These are phyloP conservation scores for Zalerion maritima DNA, from an alignment of 495 filamentous ascomycete genomes.

Conservation along the genomic window DNA sequence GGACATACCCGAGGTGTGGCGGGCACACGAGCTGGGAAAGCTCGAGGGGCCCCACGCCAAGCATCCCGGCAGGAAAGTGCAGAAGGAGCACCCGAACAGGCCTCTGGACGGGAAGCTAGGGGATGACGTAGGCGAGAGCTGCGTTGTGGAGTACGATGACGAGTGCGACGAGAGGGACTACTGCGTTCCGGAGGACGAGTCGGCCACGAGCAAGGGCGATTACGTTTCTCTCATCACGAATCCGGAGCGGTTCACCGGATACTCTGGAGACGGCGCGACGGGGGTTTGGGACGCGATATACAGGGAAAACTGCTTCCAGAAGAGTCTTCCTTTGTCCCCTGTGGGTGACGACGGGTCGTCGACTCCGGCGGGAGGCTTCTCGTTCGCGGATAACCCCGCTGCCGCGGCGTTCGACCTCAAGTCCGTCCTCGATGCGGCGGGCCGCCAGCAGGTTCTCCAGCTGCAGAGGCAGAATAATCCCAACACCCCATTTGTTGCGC, in stretches of 20 bases:
- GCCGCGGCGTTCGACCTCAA: conserved; percentile 75
- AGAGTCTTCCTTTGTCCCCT: conserved; percentile 39
- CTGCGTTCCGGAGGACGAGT: conserved; percentile 91
- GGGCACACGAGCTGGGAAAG: conserved; percentile 81
- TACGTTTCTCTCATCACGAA: conserved; percentile 92
- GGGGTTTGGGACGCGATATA: conserved; percentile 97
- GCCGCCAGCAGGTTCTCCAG: conserved; percentile 41
- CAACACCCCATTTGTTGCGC: conserved; percentile 31
- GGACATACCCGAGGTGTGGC: conserved; percentile 83
- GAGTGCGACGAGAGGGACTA: conserved; percentile 97
- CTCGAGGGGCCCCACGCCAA: conserved; percentile 80
- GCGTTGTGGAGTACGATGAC: conserved; percentile 92
- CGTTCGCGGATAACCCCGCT: conserved; percentile 13
- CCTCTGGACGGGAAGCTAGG: conserved; percentile 76
- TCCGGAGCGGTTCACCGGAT: conserved; percentile 90
- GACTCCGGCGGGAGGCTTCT: conserved; percentile 25
- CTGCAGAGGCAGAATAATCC: conserved; percentile 38
- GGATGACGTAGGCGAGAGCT: conserved; percentile 80
- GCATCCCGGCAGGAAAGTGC: conserved; percentile 64
- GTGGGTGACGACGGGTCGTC: conserved; percentile 22
- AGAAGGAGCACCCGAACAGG: conserved; percentile 49
- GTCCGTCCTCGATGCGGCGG: conserved; percentile 60
- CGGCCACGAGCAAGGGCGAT: conserved; percentile 72
- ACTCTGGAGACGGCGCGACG: conserved; percentile 63
- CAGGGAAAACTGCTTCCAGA: conserved; percentile 91